phyloP scores from a whole-genome alignment of 148 eudicot genomes.

The Camellia japonica region DNA sequence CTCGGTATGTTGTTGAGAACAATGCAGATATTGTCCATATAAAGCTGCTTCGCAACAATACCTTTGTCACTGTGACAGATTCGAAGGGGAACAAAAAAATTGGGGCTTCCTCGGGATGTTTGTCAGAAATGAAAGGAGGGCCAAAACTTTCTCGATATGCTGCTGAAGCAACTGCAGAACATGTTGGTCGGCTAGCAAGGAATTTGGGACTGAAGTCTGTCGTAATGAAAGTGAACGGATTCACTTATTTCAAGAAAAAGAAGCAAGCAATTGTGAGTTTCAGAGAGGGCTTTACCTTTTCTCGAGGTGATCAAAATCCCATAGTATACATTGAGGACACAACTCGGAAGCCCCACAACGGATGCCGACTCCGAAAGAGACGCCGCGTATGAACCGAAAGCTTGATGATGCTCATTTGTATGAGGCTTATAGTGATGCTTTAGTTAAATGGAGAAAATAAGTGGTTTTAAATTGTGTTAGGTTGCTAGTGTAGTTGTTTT shows the following conservation, averaged over 20 bases:
- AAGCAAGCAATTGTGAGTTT: constrained; percentile 72
- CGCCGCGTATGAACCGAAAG: constrained; percentile 41
- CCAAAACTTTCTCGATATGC: constrained; percentile 59
- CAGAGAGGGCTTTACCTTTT: constrained; percentile 74
- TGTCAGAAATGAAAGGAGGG: constrained; percentile 67
- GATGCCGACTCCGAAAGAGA: constrained; percentile 75
- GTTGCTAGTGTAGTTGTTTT: background rate
- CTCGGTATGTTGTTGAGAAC: constrained; percentile 32
- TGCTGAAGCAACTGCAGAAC: constrained; percentile 88
- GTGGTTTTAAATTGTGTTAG: background rate
- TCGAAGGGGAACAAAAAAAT: constrained; percentile 74
- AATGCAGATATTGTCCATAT: constrained; percentile 80
- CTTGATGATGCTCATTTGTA: background rate
- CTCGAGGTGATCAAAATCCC: constrained; percentile 55
- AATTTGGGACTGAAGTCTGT: constrained; percentile 68
- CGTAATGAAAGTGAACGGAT: constrained; percentile 83
- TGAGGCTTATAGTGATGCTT: background rate
- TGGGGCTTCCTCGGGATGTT: constrained; percentile 59
- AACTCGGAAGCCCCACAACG: constrained; percentile 85
- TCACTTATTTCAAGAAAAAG: constrained; percentile 77
- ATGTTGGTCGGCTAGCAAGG: constrained; percentile 64
- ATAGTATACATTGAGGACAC: constrained; percentile 79
- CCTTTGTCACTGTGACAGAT: constrained; percentile 80
- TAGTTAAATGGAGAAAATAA: background rate
- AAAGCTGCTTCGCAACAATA: constrained; percentile 71